Evolutionary conservation across 352 stramenopile species (phyloP).

Genomic region (Phytopythium litorale): DNA sequence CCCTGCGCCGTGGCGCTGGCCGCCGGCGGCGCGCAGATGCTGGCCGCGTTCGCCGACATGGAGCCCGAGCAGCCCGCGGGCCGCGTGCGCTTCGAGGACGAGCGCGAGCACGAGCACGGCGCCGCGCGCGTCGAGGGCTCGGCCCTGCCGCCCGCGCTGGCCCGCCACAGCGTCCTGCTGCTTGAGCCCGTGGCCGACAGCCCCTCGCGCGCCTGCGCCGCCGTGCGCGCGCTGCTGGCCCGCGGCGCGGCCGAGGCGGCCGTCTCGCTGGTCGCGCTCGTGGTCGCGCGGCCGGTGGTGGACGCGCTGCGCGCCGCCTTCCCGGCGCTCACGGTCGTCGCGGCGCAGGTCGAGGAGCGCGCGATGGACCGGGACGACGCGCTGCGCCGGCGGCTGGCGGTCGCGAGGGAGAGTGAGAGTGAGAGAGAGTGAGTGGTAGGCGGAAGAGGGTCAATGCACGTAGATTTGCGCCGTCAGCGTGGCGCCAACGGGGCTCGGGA

Average conservation of each 20-base stretch:
- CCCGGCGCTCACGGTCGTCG: conserved; percentile 21
- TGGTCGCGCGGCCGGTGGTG: conserved; percentile 31
- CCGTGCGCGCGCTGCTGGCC: conserved; percentile 29
- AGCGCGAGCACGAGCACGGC: background rate
- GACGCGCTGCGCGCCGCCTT: conserved; percentile 28
- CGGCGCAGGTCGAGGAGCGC: conserved; percentile 16
- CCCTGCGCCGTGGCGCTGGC: conserved; percentile 32
- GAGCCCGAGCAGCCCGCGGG: conserved; percentile 26
- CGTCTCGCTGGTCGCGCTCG: conserved; percentile 40
- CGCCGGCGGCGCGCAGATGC: conserved; percentile 14
- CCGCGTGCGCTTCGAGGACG: conserved; percentile 14
- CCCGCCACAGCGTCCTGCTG: conserved; percentile 51
- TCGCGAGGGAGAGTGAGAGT: background rate
- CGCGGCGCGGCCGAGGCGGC: conserved; percentile 37
- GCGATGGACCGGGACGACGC: no score
- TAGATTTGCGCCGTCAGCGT: background rate
- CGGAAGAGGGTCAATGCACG: background rate
- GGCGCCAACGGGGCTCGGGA: background rate
- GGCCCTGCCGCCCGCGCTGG: conserved; percentile 21
- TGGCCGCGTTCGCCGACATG: conserved; percentile 23
- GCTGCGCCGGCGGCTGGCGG: no score
- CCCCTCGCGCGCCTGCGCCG: conserved; percentile 21
- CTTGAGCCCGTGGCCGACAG: conserved; percentile 35
- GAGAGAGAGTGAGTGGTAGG: background rate
- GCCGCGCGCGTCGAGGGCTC: background rate